Evolutionary conservation across 768 basidiomycete genomes (phyloP), one percentile per base, ranked within the genome.

Genomic region (Lactarius vividus): DNA sequence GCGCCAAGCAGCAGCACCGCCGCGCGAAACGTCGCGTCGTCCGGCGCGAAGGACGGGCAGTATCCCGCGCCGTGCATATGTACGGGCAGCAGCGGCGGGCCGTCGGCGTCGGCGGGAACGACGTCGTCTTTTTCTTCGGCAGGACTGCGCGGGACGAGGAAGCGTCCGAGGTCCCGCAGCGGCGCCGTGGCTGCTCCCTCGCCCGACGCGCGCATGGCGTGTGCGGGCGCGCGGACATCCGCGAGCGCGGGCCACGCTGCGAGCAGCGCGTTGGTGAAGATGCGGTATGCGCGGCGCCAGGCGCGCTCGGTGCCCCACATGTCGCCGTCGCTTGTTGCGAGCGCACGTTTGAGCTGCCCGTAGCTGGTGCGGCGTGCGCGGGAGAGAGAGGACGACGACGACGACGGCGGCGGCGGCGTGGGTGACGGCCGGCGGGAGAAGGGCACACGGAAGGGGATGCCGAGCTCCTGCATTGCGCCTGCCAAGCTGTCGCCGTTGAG

Each of bases 1-100:
- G 82, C 73, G 1, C 85, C 88, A 8, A 92, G 79, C 4, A 92
- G 77, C 59, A 80, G 71, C n/a, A 92, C 79, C 65, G 88, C 88
- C 15, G 84, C 73, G 29, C 81, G 78, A 66, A 85, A 92, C n/a
- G 82, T 80, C 35, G 71, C 72, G 69, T 84, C 83, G 61, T 79
- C 82, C 6, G 85, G 84, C 3, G 81, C 71, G 57, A 88, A 75
- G 18, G 81, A 75, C 1, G 75, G 76, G 69, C 77, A 79, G 18
- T 52, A 52, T 3, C 23, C 49, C 0, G 66, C 60, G 7, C 70
- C 70, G 1, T 49, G 60, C 15, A 54, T 44, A 56, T 65, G 65
- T 23, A 69, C 46, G 10, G 70, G 49, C 6, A 65, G 52, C 23
- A 71, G 37, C 1, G 72, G 70, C 29, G 60, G 52, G 35, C 11